A percentile compares a stretch with the other conserved stretches of the same genome.
Conservation (phyloP, 768 basidiomycete species). For the Tephrocybe sp. region DNA sequence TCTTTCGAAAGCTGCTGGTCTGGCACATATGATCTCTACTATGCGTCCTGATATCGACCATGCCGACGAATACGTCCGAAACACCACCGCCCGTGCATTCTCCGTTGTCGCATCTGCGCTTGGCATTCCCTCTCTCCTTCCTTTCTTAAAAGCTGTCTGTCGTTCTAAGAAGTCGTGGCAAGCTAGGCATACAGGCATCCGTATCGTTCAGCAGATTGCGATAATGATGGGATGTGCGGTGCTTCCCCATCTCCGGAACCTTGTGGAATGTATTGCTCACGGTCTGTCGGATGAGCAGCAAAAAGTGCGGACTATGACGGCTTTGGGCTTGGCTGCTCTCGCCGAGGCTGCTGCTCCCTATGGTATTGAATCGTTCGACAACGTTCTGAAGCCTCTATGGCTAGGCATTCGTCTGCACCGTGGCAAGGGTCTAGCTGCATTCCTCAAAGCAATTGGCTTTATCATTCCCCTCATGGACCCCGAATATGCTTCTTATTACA, state of each 20-base stretch:
- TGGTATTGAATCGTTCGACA: conserved; percentile 99
- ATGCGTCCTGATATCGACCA: conserved; percentile 99
- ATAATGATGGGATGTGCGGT: conserved; percentile 99
- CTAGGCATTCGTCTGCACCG: conserved; percentile 92
- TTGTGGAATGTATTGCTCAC: conserved; percentile 95
- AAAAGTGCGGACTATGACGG: conserved; percentile 96
- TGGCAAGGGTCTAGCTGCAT: conserved; percentile 92
- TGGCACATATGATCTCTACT: conserved; percentile 99
- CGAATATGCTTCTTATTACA: conserved; percentile 99
- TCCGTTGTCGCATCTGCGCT: conserved; percentile 98
- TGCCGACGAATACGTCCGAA: conserved; percentile 98
- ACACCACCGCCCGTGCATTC: conserved; percentile 98
- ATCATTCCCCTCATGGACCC: conserved; percentile 99
- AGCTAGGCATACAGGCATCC: conserved; percentile 98
- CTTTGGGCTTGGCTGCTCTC: conserved; percentile 86
- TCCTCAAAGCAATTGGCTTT: conserved; percentile 97
- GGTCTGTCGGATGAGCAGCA: conserved; percentile 94
- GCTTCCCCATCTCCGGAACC: conserved; percentile 92
- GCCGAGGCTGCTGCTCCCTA: conserved; percentile 98
- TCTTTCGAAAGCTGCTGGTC: conserved; percentile 96
- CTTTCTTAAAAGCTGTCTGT: conserved; percentile 98
- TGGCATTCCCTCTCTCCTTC: conserved; percentile 95
- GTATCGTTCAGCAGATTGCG: conserved; percentile 98
- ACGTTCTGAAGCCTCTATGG: conserved; percentile 94
- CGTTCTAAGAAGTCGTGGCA: conserved; percentile 99